These are phyloP conservation scores for Ganoderma resinaceum DNA, from an alignment of 1,284 basidiomycete species.

Conservation along the genomic window DNA sequence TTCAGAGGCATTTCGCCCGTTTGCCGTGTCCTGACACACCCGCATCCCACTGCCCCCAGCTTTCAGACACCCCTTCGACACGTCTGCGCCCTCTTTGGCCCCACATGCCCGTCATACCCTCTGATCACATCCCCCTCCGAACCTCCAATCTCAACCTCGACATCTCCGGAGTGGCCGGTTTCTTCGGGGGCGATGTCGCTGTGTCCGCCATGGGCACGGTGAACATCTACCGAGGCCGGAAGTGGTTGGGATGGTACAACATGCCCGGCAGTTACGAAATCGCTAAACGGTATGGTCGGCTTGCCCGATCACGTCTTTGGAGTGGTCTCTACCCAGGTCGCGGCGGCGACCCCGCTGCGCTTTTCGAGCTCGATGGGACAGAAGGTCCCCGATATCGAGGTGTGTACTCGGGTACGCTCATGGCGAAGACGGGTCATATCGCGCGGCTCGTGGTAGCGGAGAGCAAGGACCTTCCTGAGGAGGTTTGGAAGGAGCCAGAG, in stretches of 20 bases:
- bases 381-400: slow-evolving; percentile 26
- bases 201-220: slow-evolving; percentile 24
- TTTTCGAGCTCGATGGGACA: slow-evolving; percentile 29
- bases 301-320: slow-evolving; percentile 10
- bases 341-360: slow-evolving; percentile 27
- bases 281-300: slow-evolving; percentile 22
- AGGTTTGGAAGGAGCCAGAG: neutral
- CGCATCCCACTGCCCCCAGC: neutral
- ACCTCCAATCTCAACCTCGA: slow-evolving; percentile 18
- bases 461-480: slow-evolving; percentile 12
- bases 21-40: neutral
- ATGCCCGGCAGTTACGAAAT: slow-evolving; percentile 23
- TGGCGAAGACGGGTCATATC: slow-evolving; percentile 28
- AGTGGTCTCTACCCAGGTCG: slow-evolving; percentile 26
- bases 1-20: neutral
- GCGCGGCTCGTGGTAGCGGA: slow-evolving; percentile 22
- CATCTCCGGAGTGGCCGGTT: slow-evolving; percentile 24
- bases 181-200: slow-evolving; percentile 24
- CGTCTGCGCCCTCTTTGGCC: neutral
- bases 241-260: slow-evolving; percentile 25
- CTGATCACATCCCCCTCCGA: slow-evolving; percentile 3
- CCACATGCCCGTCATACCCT: slow-evolving; percentile 14
- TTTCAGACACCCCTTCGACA: neutral
- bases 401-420: slow-evolving; percentile 25
- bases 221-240: slow-evolving; percentile 18